A percentile compares a stretch with the other conserved stretches of the same genome.
phyloP scores from a whole-genome alignment of 1,284 basidiomycete genomes.

The Phenoliferia sp. region DNA sequence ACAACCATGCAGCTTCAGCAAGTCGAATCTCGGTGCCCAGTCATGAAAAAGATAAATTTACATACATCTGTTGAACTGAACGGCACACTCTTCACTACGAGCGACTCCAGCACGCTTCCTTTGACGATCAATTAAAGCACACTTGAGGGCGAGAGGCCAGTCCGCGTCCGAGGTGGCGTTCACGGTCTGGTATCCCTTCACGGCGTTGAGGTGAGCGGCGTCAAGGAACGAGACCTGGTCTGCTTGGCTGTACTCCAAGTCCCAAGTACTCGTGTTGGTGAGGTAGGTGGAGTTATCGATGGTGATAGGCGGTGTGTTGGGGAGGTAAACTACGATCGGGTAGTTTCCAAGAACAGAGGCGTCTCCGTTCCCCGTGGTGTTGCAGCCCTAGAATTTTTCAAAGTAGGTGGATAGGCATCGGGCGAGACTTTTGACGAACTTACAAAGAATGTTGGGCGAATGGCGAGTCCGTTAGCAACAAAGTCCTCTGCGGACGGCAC shows the following conservation, averaged over 20 bases:
- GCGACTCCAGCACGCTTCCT: conserved; percentile 33
- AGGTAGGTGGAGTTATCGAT: neutral
- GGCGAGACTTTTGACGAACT: conserved; percentile 44
- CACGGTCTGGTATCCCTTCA: conserved; percentile 37
- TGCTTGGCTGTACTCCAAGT: conserved; percentile 41
- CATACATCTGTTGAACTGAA: conserved; percentile 36
- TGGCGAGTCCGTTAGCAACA: conserved; percentile 59
- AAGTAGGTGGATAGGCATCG: neutral
- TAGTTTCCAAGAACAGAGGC: conserved; percentile 28
- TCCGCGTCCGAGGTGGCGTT: conserved; percentile 37
- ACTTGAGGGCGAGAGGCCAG: conserved; percentile 46
- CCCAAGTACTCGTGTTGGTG: conserved; percentile 40
- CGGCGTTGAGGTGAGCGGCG: conserved; percentile 20
- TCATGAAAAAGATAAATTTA: too few species aligned
- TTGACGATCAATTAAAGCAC: conserved; percentile 46
- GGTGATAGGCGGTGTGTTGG: conserved; percentile 29
- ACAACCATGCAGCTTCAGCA: too few species aligned
- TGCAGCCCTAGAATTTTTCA: conserved; percentile 13
- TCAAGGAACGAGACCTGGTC: conserved; percentile 32
- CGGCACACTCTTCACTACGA: conserved; percentile 37
- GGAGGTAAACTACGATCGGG: conserved; percentile 32
- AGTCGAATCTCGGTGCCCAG: too few species aligned
- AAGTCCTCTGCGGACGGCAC: conserved; percentile 57
- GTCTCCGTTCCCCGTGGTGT: conserved; percentile 44
- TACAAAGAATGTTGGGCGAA: conserved; percentile 69